These are phyloP conservation scores for Liriodendron chinense DNA, from an alignment of 164 flowering plant genomes.

Conservation along the genomic window DNA sequence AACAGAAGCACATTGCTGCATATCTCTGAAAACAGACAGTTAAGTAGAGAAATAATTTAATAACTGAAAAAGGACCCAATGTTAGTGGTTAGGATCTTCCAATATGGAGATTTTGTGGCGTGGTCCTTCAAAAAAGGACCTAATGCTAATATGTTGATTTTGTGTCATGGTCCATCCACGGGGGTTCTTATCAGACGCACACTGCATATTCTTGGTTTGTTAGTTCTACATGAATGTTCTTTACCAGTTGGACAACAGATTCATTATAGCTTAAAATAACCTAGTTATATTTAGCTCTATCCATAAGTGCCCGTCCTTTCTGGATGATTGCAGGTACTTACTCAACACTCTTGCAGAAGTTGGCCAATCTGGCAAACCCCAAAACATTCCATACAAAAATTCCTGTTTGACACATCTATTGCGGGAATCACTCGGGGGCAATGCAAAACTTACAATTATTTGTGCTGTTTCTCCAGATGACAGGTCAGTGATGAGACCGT, in stretches of 20 bases:
- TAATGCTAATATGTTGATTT: no score
- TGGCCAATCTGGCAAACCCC: slow-evolving; percentile 34
- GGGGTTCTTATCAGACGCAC: no score
- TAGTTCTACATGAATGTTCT: neutral
- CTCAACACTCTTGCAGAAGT: slow-evolving; percentile 61
- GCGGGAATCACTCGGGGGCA: slow-evolving; percentile 90
- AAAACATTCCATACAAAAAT: slow-evolving; percentile 43
- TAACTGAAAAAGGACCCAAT: no score
- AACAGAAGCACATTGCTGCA: neutral
- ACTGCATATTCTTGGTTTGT: neutral
- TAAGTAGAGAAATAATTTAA: no score
- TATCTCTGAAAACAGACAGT: neutral
- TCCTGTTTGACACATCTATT: slow-evolving; percentile 81
- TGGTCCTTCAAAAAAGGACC: no score
- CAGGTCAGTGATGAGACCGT: slow-evolving; percentile 31
- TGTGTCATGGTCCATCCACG: no score
- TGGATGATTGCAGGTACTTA: slow-evolving; percentile 51
- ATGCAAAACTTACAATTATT: slow-evolving; percentile 80
- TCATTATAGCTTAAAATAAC: neutral
- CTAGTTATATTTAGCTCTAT: neutral
- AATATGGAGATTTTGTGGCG: no score
- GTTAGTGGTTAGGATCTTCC: no score
- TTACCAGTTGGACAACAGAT: neutral
- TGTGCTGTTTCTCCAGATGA: slow-evolving; percentile 72
- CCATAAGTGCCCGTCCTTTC: neutral